Evolutionary conservation across 2,329 filamentous ascomycete species (phyloP), one percentile per base, ranked within the genome.

Genomic region (Alternaria ethzedia): DNA sequence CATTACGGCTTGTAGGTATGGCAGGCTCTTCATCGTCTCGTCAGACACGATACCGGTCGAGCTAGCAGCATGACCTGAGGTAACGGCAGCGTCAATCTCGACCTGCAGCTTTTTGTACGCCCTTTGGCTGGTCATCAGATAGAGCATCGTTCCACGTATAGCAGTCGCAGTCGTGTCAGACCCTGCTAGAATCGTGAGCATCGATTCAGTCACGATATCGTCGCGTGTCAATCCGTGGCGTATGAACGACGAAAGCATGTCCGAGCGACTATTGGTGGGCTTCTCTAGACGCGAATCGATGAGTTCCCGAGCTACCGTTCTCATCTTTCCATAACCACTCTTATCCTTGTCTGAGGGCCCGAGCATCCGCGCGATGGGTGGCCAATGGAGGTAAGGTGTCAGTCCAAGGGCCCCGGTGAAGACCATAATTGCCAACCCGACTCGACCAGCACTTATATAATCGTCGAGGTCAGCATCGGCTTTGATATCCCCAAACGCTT

Each of bases 91-190:
- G 63, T 81, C 77, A 3, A 85, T 80, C 65, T 89, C 85, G 0
- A 56, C 75, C 3, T 82, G 81, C 0, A 89, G 78, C 1, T 71
- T 82, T 3, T 64, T 51, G 56, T 83, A 81, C 0, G 86, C 81
- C 2, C 74, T 76, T 0, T 84, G 83, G 15, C 81, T 83, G 5
- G 84, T 83, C 5, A 84, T 79, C 41, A 89, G 73, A 68, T 86
- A 81, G 17, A 88, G 79, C 62, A 88, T 72, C 0, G 81, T 85
- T 17, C 82, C 78, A 3, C 86, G 84, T 9, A 89, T 82, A 0
- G 82, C 82, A 0, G 85, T 86, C 1, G 87, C 86, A 0, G 86
- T 86, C 0, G 86, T 88, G 63, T 89, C 87, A 1, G 85, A 85
- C 3, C 87, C 87, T 5, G 86, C 86, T 7, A 86, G 77, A 25